Evolutionary conservation across 208 protist species (phyloP), one percentile per base, ranked within the genome.

Genomic region (Trypanosoma vivax): DNA sequence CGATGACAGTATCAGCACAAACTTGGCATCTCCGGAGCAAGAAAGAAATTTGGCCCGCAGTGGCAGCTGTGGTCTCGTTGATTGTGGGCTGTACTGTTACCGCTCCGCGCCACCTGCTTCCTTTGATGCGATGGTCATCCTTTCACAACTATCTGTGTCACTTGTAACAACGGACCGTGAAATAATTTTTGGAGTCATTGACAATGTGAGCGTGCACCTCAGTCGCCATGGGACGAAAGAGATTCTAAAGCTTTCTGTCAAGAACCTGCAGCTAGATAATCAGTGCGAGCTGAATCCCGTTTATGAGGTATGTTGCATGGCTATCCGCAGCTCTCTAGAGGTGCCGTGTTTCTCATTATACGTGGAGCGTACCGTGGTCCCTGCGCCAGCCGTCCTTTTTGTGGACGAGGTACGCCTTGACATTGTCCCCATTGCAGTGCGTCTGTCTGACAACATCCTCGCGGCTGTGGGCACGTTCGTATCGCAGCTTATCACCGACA

Each of bases 211-310:
- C 30, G 42, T 92, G 30, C 72, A 70, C 52, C 88, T 73, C 73
- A 65, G 70, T 35, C 66, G 83, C 10, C 34, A 73, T 24, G 62
- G 64, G 24, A 48, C 54, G 16, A 70, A 63, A 25, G 83, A 94
- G 62, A 23, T 53, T 31, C 42, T 71, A 14, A 55, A 70, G 40
- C 81, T 90, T 53, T 83, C 76, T 53, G 46, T 95, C 1, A 60
- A 73, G 42, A 92, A 90, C 55, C 87, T 88, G 51, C 88, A 95
- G 65, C 60, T 92, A 13, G 88, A 95, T 54, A 95, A 95, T 58
- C 81, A 92, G 56, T 79, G 74, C 18, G 83, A 95, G 67, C 54
- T 75, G 21, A 70, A 73, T 31, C 88, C 88, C 13, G 51, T 64
- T 31, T 90, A 88, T 70, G 77, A 83, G 23, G 78, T 82, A 13